Conservation (phyloP, 768 basidiomycete genomes). For the Pleurotus eryngii region DNA sequence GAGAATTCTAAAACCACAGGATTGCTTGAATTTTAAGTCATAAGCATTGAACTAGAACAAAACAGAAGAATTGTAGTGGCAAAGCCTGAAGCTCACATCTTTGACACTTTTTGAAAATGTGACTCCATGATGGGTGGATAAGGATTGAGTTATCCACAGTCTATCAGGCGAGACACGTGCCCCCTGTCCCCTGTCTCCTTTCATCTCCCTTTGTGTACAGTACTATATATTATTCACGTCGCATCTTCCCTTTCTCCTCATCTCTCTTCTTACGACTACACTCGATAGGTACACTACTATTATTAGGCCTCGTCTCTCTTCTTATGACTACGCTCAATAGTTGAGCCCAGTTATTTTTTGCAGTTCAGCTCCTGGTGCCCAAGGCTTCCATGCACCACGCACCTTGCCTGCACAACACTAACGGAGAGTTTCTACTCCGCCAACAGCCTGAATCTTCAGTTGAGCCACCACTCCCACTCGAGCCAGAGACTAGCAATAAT, state of each 20-base stretch:
- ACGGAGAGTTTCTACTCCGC: background rate
- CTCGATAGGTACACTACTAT: conserved; percentile 1
- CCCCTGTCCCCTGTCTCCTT: background rate
- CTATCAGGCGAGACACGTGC: background rate
- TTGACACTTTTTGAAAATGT: too few relatives aligned
- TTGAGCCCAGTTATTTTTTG: background rate
- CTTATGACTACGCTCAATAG: conserved; percentile 1
- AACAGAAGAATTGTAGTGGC: too few relatives aligned
- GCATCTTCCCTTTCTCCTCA: background rate
- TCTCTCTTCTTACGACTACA: background rate
- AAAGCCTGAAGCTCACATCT: too few relatives aligned
- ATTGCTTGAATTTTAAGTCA: too few relatives aligned
- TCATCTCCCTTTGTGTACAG: background rate
- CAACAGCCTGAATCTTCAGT: background rate
- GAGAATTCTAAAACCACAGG: too few relatives aligned
- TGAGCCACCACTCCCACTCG: background rate
- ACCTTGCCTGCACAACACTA: background rate
- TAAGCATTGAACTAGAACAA: too few relatives aligned
- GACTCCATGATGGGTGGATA: conserved; percentile 13
- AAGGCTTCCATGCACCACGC: background rate
- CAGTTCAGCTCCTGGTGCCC: background rate
- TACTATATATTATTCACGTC: too few relatives aligned
- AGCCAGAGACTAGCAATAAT: background rate
- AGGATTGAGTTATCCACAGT: background rate
- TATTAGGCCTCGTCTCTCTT: background rate